Base-by-base conservation (phyloP, 2,329 filamentous ascomycete genomes). In the Cyphellophora attinorum region DNA sequence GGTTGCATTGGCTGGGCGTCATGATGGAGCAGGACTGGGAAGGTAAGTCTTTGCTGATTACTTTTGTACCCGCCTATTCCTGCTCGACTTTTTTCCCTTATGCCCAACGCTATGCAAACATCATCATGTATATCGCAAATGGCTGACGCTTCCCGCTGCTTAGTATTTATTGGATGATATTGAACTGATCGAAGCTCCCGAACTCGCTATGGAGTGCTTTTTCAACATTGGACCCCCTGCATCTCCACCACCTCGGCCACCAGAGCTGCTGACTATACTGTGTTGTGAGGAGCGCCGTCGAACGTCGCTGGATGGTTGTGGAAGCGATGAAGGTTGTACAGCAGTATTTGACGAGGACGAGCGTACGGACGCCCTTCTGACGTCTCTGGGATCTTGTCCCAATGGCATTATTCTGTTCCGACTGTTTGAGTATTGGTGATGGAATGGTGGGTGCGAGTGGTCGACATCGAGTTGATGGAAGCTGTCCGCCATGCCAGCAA, bases 21-120 rank as follows among this genome's bases (percentile, higher is more conserved):
- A 82, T 82, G 79, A 71, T 70, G 42, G 77, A 81, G 46, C 80
- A 75, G 74, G 61, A 66, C n/a, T 83, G 79, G 77, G 77, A 82
- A 67, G 70, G 77, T 80, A 60, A 60, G 68, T 61, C 21, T 25
- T 25, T n/a, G n/a, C n/a, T n/a, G n/a, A n/a, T n/a, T n/a, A n/a
- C n/a, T n/a, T n/a, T n/a, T n/a, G n/a, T n/a, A n/a, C n/a, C n/a
- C n/a, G n/a, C n/a, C 21, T 47, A 38, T 39, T 27, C 13, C 27
- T 37, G 14, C 23, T 31, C 34, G 33, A 35, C 15, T 23, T 27
- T 15, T 31, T 30, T 43, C 33, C 23, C 29, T 34, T 16, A 25
- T 23, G 13, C 18, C 14, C 19, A 19, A 17, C 16, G 16, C 16
- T 37, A 2, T 33, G 27, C 12, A 12, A 33, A 3, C n/a, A 11